Evolutionary conservation across 768 basidiomycete species (phyloP), one percentile per base, ranked within the genome.

Genomic region (Xanthoconium purpureum): DNA sequence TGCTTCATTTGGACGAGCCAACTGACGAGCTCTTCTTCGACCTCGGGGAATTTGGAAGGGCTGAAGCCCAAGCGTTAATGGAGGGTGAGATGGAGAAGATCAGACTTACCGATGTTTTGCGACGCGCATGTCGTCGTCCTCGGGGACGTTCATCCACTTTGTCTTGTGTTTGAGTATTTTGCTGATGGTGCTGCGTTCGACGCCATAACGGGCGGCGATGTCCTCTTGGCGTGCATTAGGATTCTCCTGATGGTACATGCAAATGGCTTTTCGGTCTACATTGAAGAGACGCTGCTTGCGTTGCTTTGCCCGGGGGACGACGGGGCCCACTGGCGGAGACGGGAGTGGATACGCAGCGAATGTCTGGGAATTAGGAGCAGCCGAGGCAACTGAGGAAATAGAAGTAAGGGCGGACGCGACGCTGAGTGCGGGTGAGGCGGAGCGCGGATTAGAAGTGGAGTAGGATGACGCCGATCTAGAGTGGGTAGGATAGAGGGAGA

Each of bases 181-280:
- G 73, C 88, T 90, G 71, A 95, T 87, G n/a, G 93, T 95, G 74
- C 91, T 94, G 50, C 93, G 84, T 66, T 95, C 93, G 57, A 94
- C 88, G 48, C 83, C 82, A 68, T 87, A 94, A 33, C 75, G 73
- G 12, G 76, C 75, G 6, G 88, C 93, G 63, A 95, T 91, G 66
- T 92, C 89, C 66, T 94, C 91, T 70, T 95, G 93, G 56, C 88
- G 82, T 18, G 82, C 77, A 50, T 81, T 81, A 0, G 87, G 88
- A 64, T 90, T 75, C 5, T 83, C 73, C 50, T 77, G 72, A 57
- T 85, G 82, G 68, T 83, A 87, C 13, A 77, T 53, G 63, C 92
- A 94, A 54, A 95, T 93, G 15, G 78, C 76, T 66, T 85, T 87
- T 60, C 89, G 84, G 66, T 91, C 87, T 30, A 79, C 75, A 66